Base-by-base conservation (phyloP, 441 rosid genomes). In the Euphorbia corollata region DNA sequence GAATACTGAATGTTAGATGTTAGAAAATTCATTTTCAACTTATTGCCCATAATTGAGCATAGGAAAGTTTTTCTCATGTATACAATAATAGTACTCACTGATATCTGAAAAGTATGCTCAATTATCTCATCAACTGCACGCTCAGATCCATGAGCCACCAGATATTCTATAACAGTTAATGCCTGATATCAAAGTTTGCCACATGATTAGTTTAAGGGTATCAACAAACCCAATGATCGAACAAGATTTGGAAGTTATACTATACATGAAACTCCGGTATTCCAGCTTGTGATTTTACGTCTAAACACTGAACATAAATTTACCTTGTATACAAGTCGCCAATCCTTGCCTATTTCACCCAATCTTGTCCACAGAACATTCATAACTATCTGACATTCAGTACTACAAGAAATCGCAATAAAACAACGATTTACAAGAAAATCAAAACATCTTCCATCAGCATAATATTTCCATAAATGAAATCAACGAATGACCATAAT, bases 301-400 rank as follows among this genome's bases (percentile, higher is more conserved):
- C 13, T 66, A 30, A 73, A 27, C 56, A 65, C 11, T 8, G 16
- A 58, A 5, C 39, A 56, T 8, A 16, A n/a, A 22, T 30, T 56
- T 76, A 94, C 99, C 96, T 94, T 94, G 82, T 94, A 94, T 67
- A 88, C 99, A 75, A 84, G 90, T 57, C 99, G 93, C 99, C 99
- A 94, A 61, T 91, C 93, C 81, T 91, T 94, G 69, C 97, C 98
- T 22, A 90, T 84, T 80, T 94, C 99, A 3, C 71, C 68, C 74
- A 94, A 78, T 83, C 99, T 89, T 64, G 85, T 86, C 99, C 99
- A 94, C 43, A 91, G 82, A 78, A 89, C 97, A 83, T 83, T 81
- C 99, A 91, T 94, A 77, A 94, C 88, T 84, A 91, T 80, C 81
- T 89, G 97, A 69, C 93, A 89, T 71, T 94, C 99, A 8, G 96